Conservation (phyloP, 768 basidiomycete genomes). For the Termitomyces sp. region DNA sequence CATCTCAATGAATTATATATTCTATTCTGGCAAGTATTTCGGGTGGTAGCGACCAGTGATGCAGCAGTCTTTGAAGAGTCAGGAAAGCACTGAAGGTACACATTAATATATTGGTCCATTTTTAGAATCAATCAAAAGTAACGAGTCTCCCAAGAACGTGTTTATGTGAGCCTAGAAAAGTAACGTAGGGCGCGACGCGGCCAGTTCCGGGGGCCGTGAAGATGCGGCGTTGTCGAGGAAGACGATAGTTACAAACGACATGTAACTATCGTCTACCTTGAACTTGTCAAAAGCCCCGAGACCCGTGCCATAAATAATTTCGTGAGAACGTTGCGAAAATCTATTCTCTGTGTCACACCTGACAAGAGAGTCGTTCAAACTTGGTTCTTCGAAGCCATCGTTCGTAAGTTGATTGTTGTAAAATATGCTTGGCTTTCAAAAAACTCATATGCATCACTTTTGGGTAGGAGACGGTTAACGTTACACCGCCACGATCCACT, state of each 20-base stretch:
- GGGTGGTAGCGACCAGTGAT: neutral
- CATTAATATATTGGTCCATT: neutral
- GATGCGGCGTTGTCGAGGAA: slow-evolving; percentile 3
- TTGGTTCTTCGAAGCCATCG: no score
- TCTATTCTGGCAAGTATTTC: neutral
- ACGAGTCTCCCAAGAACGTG: no score
- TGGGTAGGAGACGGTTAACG: no score
- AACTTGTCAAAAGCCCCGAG: neutral
- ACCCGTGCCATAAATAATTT: neutral
- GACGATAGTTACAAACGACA: no score
- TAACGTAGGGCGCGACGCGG: neutral
- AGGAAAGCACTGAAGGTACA: neutral
- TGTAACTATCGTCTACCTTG: neutral
- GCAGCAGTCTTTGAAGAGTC: neutral
- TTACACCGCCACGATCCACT: no score
- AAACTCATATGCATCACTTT: no score
- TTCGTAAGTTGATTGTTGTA: no score
- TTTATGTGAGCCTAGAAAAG: no score
- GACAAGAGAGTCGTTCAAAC: no score
- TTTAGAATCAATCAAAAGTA: neutral
- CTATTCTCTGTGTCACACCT: no score
- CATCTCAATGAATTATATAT: slow-evolving; percentile 1
- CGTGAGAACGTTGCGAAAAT: no score
- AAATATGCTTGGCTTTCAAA: neutral
- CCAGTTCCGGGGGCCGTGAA: neutral